Conservation (phyloP, 345 rosid genomes). For the Eutrema heterophyllum region DNA sequence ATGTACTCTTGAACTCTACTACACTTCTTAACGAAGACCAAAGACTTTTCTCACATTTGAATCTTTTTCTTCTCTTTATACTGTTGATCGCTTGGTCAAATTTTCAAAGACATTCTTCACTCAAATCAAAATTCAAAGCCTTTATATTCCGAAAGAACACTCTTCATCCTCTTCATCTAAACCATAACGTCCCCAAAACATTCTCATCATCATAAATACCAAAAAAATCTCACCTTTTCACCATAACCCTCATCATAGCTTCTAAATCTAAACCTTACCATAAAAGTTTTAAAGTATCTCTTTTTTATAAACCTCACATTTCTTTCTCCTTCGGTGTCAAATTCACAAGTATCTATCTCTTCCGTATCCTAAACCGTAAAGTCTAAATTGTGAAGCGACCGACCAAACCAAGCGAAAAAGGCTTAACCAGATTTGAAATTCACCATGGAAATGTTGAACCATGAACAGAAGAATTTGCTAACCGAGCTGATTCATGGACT, state of each 20-base stretch:
- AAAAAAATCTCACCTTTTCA: neutral
- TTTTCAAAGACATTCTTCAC: slow-evolving; percentile 27
- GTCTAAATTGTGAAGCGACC: neutral
- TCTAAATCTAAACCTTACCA: neutral
- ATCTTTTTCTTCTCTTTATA: neutral
- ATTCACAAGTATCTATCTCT: too few species aligned
- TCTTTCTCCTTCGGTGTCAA: neutral
- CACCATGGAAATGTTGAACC: slow-evolving; percentile 24
- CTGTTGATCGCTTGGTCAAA: slow-evolving; percentile 40
- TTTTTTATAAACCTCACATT: neutral
- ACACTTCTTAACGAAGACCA: slow-evolving; percentile 41
- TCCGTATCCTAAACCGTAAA: too few species aligned
- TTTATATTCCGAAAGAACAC: slow-evolving; percentile 24
- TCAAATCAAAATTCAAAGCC: neutral
- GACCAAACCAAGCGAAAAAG: too few species aligned
- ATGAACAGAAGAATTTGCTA: slow-evolving; percentile 46
- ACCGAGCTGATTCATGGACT: slow-evolving; percentile 57
- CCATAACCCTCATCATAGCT: neutral
- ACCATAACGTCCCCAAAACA: slow-evolving; percentile 2
- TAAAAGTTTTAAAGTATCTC: neutral
- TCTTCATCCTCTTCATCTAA: neutral
- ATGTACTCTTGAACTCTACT: neutral
- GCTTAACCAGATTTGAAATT: neutral
- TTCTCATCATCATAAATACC: neutral
- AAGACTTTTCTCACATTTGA: slow-evolving; percentile 44